Conservation (phyloP, 805 yeast genomes). For the Cyberlindnera lachancei region DNA sequence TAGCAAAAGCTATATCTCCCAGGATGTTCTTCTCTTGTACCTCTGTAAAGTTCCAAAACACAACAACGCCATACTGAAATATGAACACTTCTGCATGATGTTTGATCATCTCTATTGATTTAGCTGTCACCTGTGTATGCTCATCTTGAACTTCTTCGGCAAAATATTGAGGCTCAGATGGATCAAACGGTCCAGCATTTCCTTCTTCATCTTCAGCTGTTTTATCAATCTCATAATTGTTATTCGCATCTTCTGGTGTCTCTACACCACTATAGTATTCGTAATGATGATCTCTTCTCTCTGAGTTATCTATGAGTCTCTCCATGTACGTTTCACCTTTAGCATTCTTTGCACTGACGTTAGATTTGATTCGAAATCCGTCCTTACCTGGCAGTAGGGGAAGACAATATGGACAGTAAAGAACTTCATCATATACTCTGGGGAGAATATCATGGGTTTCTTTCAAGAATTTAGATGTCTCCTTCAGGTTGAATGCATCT, state of each 20-base stretch:
- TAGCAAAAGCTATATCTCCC: slow-evolving; percentile 70
- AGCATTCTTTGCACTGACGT: slow-evolving; percentile 33
- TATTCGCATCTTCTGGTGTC: slow-evolving; percentile 49
- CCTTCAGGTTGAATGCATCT: slow-evolving; percentile 65
- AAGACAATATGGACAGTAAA: slow-evolving; percentile 81
- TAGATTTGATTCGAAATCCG: slow-evolving; percentile 70
- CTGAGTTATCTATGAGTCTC: slow-evolving; percentile 68
- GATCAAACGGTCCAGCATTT: slow-evolving; percentile 59
- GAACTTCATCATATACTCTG: slow-evolving; percentile 83
- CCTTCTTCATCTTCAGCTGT: slow-evolving; percentile 22
- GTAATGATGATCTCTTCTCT: slow-evolving; percentile 84
- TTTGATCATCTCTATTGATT: slow-evolving; percentile 19
- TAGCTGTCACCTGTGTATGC: slow-evolving; percentile 9
- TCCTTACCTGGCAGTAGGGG: slow-evolving; percentile 82
- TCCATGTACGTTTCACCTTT: slow-evolving; percentile 53
- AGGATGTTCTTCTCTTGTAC: slow-evolving; percentile 86
- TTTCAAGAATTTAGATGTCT: slow-evolving; percentile 56
- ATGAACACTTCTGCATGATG: slow-evolving; percentile 82
- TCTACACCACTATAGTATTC: slow-evolving; percentile 80
- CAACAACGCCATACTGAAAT: slow-evolving; percentile 91
- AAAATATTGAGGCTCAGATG: slow-evolving; percentile 88
- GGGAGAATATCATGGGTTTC: slow-evolving; percentile 78
- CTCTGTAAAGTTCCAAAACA: slow-evolving; percentile 94
- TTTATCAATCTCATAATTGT: slow-evolving; percentile 30
- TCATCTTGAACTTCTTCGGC: slow-evolving; percentile 34